Evolutionary conservation across 306 rosid species (phyloP).

Genomic region (Prunus campanulata): DNA sequence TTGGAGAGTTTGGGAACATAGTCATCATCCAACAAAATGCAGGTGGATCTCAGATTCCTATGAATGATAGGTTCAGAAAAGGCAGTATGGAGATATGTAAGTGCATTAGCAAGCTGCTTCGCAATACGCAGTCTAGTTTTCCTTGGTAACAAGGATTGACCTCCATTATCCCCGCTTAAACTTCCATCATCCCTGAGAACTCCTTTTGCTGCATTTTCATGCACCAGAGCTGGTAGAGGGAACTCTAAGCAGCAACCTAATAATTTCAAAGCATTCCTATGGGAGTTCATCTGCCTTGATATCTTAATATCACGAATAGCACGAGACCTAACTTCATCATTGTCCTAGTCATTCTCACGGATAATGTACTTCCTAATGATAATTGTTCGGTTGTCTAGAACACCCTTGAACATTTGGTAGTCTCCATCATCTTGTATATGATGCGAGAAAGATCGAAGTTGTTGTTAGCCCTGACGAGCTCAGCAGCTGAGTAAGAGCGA

Average conservation of each 20-base stretch:
- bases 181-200: background rate
- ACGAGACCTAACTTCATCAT: background rate
- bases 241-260: constrained; percentile 8
- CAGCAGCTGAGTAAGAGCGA: too few relatives aligned
- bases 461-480: background rate
- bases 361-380: background rate
- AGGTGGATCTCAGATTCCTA: too few relatives aligned
- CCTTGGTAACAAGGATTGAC: background rate
- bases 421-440: too few relatives aligned
- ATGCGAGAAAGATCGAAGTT: too few relatives aligned
- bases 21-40: too few relatives aligned
- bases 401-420: background rate
- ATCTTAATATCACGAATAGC: background rate
- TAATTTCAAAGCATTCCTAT: background rate
- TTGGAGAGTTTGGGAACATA: too few relatives aligned
- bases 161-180: background rate
- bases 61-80: too few relatives aligned
- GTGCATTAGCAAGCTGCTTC: too few relatives aligned
- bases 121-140: background rate
- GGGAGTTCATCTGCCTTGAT: background rate
- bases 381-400: background rate
- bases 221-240: background rate
- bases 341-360: background rate
- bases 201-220: background rate
- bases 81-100: too few relatives aligned